A percentile compares a stretch with the other conserved stretches of the same genome.
phyloP scores from a whole-genome alignment of 345 rosid genomes.

The Populus deltoides region DNA sequence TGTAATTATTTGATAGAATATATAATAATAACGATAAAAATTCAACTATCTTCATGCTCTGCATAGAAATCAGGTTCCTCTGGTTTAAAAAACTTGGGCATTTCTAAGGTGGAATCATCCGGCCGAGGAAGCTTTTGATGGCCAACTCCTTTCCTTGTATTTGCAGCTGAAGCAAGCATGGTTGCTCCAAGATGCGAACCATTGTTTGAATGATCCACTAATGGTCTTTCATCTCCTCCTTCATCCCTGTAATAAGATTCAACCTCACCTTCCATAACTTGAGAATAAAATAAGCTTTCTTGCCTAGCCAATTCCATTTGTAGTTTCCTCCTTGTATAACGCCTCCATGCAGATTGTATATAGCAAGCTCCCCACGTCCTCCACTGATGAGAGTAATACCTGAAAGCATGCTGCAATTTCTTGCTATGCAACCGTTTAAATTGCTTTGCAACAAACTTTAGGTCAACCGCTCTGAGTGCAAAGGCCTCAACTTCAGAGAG shows the following conservation, averaged over 20 bases:
- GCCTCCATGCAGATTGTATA: conserved; percentile 84
- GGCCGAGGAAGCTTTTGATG: conserved; percentile 28
- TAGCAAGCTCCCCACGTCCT: conserved; percentile 88
- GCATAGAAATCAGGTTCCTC: conserved; percentile 65
- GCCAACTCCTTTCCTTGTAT: conserved; percentile 51
- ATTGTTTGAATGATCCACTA: conserved; percentile 22
- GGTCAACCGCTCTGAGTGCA: conserved; percentile 80
- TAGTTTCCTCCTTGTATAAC: conserved; percentile 51
- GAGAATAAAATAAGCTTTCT: conserved; percentile 39
- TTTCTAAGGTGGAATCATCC: conserved; percentile 48
- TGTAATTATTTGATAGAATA: neutral
- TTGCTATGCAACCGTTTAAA: conserved; percentile 93
- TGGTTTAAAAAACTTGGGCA: conserved; percentile 77
- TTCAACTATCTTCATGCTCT: conserved; percentile 5
- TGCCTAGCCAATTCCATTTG: conserved; percentile 52
- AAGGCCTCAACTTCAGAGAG: conserved; percentile 87
- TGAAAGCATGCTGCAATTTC: conserved; percentile 84
- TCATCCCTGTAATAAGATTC: conserved; percentile 31
- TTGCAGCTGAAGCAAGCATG: conserved; percentile 61
- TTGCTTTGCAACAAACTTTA: conserved; percentile 74
- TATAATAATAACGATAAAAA: neutral
- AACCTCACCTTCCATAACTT: conserved; percentile 13
- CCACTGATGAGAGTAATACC: conserved; percentile 97
- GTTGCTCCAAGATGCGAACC: conserved; percentile 55
- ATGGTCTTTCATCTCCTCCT: conserved; percentile 14